phyloP scores from a whole-genome alignment of 2,329 filamentous ascomycete species.

The Aureobasidium leucospermi region DNA sequence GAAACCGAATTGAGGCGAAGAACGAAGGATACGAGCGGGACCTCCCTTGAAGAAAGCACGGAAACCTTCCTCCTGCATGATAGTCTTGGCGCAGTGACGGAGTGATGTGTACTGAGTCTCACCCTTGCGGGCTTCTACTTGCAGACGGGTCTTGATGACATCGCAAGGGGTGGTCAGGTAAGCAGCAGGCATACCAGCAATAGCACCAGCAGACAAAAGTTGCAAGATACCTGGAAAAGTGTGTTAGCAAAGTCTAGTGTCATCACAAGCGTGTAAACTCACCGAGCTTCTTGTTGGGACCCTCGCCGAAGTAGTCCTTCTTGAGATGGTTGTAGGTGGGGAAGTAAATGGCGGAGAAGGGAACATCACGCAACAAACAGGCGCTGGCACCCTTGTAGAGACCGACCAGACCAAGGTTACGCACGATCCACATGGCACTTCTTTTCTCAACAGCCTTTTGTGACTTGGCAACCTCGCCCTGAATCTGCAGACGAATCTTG shows the following conservation, averaged over 20 bases:
- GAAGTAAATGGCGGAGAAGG: constrained; percentile 99
- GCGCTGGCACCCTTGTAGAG: constrained; percentile 95
- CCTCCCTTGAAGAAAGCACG: constrained; percentile 98
- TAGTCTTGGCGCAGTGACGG: constrained; percentile 74
- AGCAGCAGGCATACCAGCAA: constrained; percentile 51
- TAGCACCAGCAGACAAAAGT: constrained; percentile 88
- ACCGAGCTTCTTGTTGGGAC: constrained; percentile 72
- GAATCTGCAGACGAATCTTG: constrained; percentile 96
- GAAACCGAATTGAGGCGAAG: constrained; percentile 95
- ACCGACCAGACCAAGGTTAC: constrained; percentile 86
- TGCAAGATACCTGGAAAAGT: constrained; percentile 59
- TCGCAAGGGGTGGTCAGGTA: constrained; percentile 97
- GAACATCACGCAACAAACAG: constrained; percentile 89
- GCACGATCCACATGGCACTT: constrained; percentile 95
- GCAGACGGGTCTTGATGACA: constrained; percentile 97
- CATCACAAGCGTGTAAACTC: neutral
- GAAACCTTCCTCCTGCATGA: constrained; percentile 88
- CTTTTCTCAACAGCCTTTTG: constrained; percentile 70
- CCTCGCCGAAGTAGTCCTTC: constrained; percentile 87
- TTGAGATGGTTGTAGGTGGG: constrained; percentile 93
- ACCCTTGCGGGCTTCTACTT: constrained; percentile 95
- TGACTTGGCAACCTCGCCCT: constrained; percentile 84
- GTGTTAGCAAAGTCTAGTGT: neutral
- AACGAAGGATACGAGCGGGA: constrained; percentile 87
- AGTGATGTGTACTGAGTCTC: constrained; percentile 82